phyloP scores from a whole-genome alignment of 2,329 filamentous ascomycete species.

The Exserohilum rostratum region DNA sequence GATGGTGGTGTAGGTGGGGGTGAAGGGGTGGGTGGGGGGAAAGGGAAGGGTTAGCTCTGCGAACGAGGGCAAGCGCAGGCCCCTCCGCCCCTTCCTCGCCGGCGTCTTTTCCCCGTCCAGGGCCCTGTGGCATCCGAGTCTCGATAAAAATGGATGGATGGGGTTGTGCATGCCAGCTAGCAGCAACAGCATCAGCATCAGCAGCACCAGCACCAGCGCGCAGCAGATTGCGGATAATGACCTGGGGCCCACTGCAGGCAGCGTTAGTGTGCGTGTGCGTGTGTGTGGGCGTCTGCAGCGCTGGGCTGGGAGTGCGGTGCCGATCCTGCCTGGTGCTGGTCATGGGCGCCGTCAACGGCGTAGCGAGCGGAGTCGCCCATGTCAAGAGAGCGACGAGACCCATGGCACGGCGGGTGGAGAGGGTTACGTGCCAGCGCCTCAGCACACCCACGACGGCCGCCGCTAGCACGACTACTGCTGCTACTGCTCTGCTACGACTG shows the following conservation, averaged over 20 bases:
- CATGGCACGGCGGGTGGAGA: neutral
- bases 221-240: slow-evolving; percentile 9
- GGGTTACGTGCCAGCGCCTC: neutral
- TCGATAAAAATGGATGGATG: too few relatives aligned
- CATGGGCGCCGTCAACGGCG: slow-evolving; percentile 16
- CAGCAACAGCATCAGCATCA: neutral
- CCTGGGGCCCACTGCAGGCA: neutral
- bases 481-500: too few relatives aligned
- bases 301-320: slow-evolving; percentile 10
- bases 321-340: slow-evolving; percentile 18
- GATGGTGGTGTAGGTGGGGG: slow-evolving; percentile 13
- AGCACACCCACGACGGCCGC: neutral
- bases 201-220: neutral
- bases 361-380: slow-evolving; percentile 4
- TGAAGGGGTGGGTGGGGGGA: slow-evolving; percentile 13
- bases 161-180: neutral
- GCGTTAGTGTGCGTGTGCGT: slow-evolving; percentile 1
- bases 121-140: too few relatives aligned
- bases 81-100: neutral
- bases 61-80: slow-evolving; percentile 13
- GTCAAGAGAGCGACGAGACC: neutral
- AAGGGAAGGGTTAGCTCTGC: neutral
- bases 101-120: neutral
- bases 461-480: too few relatives aligned
- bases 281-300: neutral